Evolutionary conservation across 768 basidiomycete genomes (phyloP), one percentile per base, ranked within the genome.

Genomic region (Hericium coralloides): DNA sequence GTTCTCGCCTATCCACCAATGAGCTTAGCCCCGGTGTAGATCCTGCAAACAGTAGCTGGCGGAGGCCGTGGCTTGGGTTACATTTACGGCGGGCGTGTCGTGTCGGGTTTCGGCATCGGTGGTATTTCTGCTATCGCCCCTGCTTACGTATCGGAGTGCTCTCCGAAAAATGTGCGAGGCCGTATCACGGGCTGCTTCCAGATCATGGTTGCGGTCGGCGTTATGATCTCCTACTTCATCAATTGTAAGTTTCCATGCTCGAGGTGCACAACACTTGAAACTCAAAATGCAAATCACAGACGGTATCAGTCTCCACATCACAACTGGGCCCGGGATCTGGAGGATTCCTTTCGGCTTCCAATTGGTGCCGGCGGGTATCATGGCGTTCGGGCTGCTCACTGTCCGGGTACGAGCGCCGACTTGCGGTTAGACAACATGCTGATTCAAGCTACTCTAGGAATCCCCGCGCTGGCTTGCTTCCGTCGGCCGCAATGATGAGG

Each of bases 101-200:
- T 92, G 52, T 81, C 85, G 18, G 91, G 92, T 54, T 47, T 91
- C 26, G 92, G 91, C 39, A 85, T 93, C 52, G 92, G 92, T 62
- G 85, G 78, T 6, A 90, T 93, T 62, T 89, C 81, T 18, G 82
- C 85, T n/a, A 85, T 92, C 2, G 84, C 90, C 1, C 93, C 92
- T 5, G 84, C 89, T 0, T 95, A 82, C 65, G 90, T 93, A 20
- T 85, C 88, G 10, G 93, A 95, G 68, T 92, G 90, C 68, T 79
- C 85, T 2, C 93, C 93, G 5, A 94, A 92, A 67, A 78, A 89
- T 20, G 87, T 92, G 6, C 85, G 92, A 59, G 92, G 91, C 6
- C 79, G 88, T 51, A 89, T 93, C 61, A 92, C 89, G 0, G 90
- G 91, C 47, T 65, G 89, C 36, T 92, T 92, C 78, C 92, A 93